Percentiles rank a stretch among this genome's conserved stretches.
These are phyloP conservation scores for Lentinus tigrinus DNA, from an alignment of 768 basidiomycete genomes.

Conservation along the genomic window DNA sequence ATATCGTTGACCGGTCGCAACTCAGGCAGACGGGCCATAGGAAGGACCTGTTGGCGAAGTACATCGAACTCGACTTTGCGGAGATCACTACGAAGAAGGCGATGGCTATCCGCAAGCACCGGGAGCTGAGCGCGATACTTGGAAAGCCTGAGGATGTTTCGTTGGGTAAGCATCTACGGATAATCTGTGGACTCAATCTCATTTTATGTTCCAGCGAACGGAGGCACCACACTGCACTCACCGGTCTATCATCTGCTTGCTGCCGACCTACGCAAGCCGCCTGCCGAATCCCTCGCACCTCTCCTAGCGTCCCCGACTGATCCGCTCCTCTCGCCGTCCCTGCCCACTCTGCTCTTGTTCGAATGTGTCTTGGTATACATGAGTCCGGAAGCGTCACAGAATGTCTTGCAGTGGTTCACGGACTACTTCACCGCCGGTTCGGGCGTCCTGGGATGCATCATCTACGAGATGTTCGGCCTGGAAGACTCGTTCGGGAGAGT, in stretches of 20 bases:
- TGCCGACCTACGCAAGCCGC: conserved; percentile 68
- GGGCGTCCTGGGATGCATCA: conserved; percentile 51
- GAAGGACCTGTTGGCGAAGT: conserved; percentile 50
- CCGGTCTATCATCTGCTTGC: conserved; percentile 70
- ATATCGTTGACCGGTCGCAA: neutral
- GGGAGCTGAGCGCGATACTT: conserved; percentile 49
- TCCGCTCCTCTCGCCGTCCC: conserved; percentile 51
- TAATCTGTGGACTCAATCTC: neutral
- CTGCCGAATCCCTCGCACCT: conserved; percentile 45
- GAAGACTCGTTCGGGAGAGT: conserved; percentile 88
- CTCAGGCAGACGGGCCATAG: conserved; percentile 52
- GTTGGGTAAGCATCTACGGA: conserved; percentile 37
- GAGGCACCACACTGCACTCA: conserved; percentile 59
- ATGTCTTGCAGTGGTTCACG: conserved; percentile 73
- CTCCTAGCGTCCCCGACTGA: conserved; percentile 31
- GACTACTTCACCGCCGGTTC: conserved; percentile 41
- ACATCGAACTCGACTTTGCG: conserved; percentile 90
- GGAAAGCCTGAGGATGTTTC: conserved; percentile 44
- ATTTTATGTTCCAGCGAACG: conserved; percentile 42
- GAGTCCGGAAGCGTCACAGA: conserved; percentile 52
- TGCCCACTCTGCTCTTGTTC: conserved; percentile 84
- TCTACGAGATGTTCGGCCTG: conserved; percentile 94
- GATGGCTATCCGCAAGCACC: conserved; percentile 72
- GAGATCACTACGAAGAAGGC: conserved; percentile 84
- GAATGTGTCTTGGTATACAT: conserved; percentile 96